Percentiles rank a stretch among this genome's conserved stretches.
phyloP scores from a whole-genome alignment of 192 early-diverging fungal genomes.

The Umbelopsis isabellina region DNA sequence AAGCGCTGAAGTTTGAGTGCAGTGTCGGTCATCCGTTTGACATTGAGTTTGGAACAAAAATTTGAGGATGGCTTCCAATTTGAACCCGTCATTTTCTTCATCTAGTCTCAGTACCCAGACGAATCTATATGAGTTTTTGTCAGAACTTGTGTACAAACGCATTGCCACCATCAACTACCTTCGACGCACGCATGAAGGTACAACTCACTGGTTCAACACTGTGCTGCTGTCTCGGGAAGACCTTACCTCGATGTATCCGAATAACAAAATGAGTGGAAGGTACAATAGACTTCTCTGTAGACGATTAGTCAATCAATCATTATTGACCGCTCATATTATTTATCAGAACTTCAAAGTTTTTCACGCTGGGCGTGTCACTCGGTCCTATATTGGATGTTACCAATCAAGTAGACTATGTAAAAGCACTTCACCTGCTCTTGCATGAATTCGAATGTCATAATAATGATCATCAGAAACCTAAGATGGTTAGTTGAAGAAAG shows the following conservation, averaged over 20 bases:
- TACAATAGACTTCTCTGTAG: background rate
- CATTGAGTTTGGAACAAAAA: background rate
- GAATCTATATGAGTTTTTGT: conserved; percentile 40
- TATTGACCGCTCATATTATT: background rate
- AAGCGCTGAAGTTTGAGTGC: too few species aligned
- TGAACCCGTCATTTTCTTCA: conserved; percentile 19
- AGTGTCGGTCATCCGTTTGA: too few species aligned
- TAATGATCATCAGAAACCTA: conserved; percentile 47
- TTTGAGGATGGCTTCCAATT: conserved; percentile 5
- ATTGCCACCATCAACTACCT: conserved; percentile 50
- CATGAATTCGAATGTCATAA: conserved; percentile 59
- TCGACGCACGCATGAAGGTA: conserved; percentile 46
- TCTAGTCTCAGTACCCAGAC: conserved; percentile 24
- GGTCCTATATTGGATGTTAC: conserved; percentile 67
- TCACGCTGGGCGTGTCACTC: conserved; percentile 66
- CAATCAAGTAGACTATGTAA: conserved; percentile 64
- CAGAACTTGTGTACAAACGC: conserved; percentile 50
- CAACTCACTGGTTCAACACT: conserved; percentile 54
- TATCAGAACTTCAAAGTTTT: conserved; percentile 59
- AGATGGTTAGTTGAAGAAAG: conserved; percentile 41
- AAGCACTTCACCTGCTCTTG: conserved; percentile 62
- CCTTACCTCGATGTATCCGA: conserved; percentile 39
- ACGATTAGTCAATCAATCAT: background rate
- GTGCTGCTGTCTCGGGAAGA: conserved; percentile 45
- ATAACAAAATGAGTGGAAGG: conserved; percentile 46